Evolutionary conservation across 2,329 filamentous ascomycete species (phyloP), one percentile per base, ranked within the genome.

Genomic region (Aspergillus sclerotialis): DNA sequence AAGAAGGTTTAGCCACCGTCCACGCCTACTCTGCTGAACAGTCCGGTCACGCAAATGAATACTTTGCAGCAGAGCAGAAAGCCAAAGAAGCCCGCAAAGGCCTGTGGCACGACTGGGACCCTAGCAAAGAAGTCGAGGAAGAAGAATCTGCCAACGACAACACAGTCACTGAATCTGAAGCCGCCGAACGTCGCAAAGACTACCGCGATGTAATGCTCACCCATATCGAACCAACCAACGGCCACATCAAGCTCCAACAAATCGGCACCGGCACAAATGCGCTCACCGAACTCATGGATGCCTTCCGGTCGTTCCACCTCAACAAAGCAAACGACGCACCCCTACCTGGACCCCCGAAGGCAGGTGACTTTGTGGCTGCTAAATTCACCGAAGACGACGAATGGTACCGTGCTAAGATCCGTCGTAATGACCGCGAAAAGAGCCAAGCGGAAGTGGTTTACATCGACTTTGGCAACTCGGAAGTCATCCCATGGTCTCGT

Each of bases 11-110:
- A 18, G 90, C 92, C 11, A 82, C 82, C 13, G 90, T 98, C 11
- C 90, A 96, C 60, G 80, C 82, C 37, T 96, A 94, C 68, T 95
- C 90, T 15, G 92, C 92, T 0, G 90, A 98, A 67, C 94, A 94
- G 70, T 84, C 86, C 11, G 90, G 89, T 44, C 92, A 95, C 55
- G 82, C 84, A 9, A 78, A 75, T 24, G 90, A 96, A 65, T 78
- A 96, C 7, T 81, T 90, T 53, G 82, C 82, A 8, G 92, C 92
- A 0, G 86, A 98, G 67, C 73, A 84, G 64, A 81, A 77, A 52
- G 92, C 92, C 30, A 96, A 98, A 70, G 86, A 94, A 49, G 84
- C 72, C 17, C 76, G 80, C 41, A 94, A 89, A 68, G 86, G 85
- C 30, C 60, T 96, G 47, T 98, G 92, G 90, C 80, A 90, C 45